Base-by-base conservation (phyloP, 1,139 yeast genomes). In the Candida glucosophila region DNA sequence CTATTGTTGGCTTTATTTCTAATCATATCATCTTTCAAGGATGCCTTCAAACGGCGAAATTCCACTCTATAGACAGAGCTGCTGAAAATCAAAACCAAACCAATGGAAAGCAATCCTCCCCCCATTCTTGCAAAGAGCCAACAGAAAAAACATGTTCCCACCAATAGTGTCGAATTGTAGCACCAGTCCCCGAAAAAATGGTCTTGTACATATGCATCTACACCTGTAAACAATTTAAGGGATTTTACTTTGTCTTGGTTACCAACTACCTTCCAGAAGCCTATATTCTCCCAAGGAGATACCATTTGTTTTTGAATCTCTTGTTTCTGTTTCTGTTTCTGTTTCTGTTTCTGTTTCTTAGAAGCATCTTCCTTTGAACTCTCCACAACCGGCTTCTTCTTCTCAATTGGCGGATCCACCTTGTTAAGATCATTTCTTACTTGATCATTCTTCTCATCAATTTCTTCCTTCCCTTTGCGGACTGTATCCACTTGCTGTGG, bases 141-240 rank as follows among this genome's bases (percentile, higher is more conserved):
- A 1, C 83, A 58, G 44, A 75, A 75, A 51, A 77, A 67, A 50
- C 88, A 79, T 6, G 85, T 76, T 6, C 86, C 85, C 22, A 78
- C 45, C 39, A 77, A 62, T 18, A 77, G 44, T 1, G 73, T 64
- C 19, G 74, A 64, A 52, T 80, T 80, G 70, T 76, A 74, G 51
- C 76, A 79, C 66, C 78, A 67, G 45, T 81, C 93, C 12, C 78
- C 73, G 39, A 67, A 74, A 41, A 77, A 77, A 32, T 69, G 78
- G 49, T 80, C 88, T 28, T 63, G 45, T 19, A 81, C 72, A 37
- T 77, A 80, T n/a, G 67, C 55, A 43, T 73, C 76, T 20, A 78
- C 44, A 15, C 39, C 35, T 29, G 50, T 53, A 25, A 55, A 31
- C 14, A 36, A 34, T 18, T 43, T 33, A 34, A 60, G 45, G 7